phyloP scores from a whole-genome alignment of 257 asterid species.

The Nemophila menziesii region DNA sequence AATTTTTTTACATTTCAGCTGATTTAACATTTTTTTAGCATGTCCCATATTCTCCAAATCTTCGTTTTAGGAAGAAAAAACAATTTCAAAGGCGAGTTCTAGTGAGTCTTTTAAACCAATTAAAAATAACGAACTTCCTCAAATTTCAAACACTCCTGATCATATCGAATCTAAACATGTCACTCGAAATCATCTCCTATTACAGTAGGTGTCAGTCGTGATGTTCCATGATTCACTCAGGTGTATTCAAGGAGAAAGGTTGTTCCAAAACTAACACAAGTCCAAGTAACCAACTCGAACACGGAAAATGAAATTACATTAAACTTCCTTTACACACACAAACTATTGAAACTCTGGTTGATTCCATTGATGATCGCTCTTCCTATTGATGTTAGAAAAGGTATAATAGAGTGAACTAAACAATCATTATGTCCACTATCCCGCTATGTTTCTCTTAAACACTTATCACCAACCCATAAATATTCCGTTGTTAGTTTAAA shows the following conservation, averaged over 20 bases:
- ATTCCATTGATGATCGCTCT: background rate
- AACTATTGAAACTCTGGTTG: background rate
- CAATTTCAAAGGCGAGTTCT: background rate
- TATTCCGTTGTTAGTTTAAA: too few relatives aligned
- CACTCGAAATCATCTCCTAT: too few relatives aligned
- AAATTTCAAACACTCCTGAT: background rate
- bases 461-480: too few relatives aligned
- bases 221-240: background rate
- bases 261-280: background rate
- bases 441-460: too few relatives aligned
- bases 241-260: background rate
- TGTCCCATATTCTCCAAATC: background rate
- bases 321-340: slow-evolving; percentile 1
- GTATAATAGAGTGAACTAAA: background rate
- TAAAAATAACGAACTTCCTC: background rate
- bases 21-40: background rate
- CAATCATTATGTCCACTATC: background rate
- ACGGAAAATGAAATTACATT: too few relatives aligned
- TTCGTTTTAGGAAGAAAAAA: background rate
- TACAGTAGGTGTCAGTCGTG: background rate
- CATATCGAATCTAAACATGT: background rate
- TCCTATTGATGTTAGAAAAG: background rate
- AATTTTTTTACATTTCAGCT: too few relatives aligned
- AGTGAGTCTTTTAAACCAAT: background rate
- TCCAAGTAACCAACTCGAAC: background rate